Conservation (phyloP, 2,329 filamentous ascomycete genomes). For the Fusarium sp. region DNA sequence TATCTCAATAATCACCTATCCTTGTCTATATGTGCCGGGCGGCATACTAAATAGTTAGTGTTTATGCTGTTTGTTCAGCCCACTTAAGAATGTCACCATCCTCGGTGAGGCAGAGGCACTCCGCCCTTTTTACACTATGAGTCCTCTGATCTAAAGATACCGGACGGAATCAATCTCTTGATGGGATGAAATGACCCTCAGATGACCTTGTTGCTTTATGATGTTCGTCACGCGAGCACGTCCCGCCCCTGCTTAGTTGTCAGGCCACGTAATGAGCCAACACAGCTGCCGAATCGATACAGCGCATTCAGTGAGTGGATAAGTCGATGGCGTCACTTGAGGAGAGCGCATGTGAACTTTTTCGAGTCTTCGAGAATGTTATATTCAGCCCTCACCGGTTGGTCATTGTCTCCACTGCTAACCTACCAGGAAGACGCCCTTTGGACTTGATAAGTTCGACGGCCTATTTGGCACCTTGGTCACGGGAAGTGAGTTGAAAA, state of each 20-base stretch:
- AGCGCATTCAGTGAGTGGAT: not conserved
- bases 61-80: not conserved
- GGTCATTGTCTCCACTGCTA: not conserved
- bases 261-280: not conserved
- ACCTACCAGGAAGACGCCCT: not conserved
- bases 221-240: not conserved
- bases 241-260: not conserved
- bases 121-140: not conserved
- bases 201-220: not conserved
- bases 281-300: not conserved
- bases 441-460: too few relatives aligned
- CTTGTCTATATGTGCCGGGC: accelerated
- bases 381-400: not conserved
- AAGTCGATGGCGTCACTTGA: not conserved
- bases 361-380: not conserved
- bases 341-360: not conserved
- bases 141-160: not conserved
- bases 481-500: not conserved
- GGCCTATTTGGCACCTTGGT: not conserved
- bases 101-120: not conserved
- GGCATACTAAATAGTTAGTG: not conserved
- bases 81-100: not conserved
- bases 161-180: too few relatives aligned
- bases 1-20: not conserved
- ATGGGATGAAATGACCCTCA: not conserved